Evolutionary conservation across 2,329 filamentous ascomycete genomes (phyloP).

Genomic region (Ophiostoma fasciatum): DNA sequence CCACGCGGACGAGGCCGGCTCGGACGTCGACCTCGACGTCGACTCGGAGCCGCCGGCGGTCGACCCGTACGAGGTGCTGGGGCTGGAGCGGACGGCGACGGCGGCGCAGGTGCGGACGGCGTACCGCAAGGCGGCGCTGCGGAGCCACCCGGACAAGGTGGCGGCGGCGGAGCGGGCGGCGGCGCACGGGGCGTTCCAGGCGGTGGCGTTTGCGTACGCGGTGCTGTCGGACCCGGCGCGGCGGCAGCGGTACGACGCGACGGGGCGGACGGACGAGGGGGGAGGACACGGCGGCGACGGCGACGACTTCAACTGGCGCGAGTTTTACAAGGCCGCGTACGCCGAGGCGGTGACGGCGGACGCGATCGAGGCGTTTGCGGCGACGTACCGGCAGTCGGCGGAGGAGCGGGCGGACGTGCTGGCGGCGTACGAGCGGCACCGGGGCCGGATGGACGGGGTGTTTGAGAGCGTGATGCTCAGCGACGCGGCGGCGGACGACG

Average conservation of each 20-base stretch:
- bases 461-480: slow-evolving; percentile 82
- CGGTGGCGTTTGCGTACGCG: slow-evolving; percentile 85
- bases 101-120: slow-evolving; percentile 72
- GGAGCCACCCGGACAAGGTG: slow-evolving; percentile 62
- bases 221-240: slow-evolving; percentile 72
- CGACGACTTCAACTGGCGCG: slow-evolving; percentile 77
- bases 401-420: slow-evolving; percentile 74
- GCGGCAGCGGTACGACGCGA: slow-evolving; percentile 76
- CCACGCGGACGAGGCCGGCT: slow-evolving; percentile 32
- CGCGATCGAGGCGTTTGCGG: slow-evolving; percentile 60
- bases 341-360: slow-evolving; percentile 59
- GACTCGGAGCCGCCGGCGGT: slow-evolving; percentile 41
- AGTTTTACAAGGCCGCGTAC: slow-evolving; percentile 79
- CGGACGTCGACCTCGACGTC: slow-evolving; percentile 32
- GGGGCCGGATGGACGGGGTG: slow-evolving; percentile 62
- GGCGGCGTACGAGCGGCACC: slow-evolving; percentile 53
- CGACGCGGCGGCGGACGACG: slow-evolving; percentile 69
- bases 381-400: slow-evolving; percentile 68
- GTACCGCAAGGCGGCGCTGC: slow-evolving; percentile 82
- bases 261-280: slow-evolving; percentile 75
- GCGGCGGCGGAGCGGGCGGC: slow-evolving; percentile 42
- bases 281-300: slow-evolving; percentile 60
- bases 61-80: slow-evolving; percentile 69
- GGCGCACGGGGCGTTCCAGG: slow-evolving; percentile 73
- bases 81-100: slow-evolving; percentile 54